These are phyloP conservation scores for Chalciporus piperatus DNA, from an alignment of 768 basidiomycete species.

Conservation along the genomic window DNA sequence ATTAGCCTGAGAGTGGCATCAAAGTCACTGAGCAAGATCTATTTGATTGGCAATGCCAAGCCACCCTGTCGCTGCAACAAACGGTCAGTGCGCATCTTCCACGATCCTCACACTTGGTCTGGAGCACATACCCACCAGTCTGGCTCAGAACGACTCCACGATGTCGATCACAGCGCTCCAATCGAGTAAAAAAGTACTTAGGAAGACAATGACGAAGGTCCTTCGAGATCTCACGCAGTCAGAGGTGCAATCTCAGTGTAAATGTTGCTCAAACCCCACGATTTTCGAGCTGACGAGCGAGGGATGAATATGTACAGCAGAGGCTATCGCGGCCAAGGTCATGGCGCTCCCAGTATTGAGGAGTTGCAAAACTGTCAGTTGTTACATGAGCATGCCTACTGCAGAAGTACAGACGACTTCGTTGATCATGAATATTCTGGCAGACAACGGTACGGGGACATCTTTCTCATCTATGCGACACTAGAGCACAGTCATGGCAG, in stretches of 20 bases:
- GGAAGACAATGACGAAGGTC: constrained; percentile 45
- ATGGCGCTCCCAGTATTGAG: constrained; percentile 51
- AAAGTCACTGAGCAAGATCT: neutral
- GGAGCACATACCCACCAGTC: neutral
- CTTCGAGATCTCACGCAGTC: constrained; percentile 44
- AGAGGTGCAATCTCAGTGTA: constrained; percentile 62
- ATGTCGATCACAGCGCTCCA: constrained; percentile 31
- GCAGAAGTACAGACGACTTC: constrained; percentile 62
- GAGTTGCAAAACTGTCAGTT: constrained; percentile 52
- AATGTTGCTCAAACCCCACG: neutral
- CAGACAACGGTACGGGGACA: constrained; percentile 42
- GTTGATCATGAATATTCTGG: constrained; percentile 52
- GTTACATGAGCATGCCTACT: constrained; percentile 78
- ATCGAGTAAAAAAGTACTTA: constrained; percentile 51
- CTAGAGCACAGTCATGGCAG: constrained; percentile 32
- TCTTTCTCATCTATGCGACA: neutral
- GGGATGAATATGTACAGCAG: constrained; percentile 16
- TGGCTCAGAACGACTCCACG: neutral
- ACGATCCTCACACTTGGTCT: neutral
- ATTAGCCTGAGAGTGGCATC: neutral
- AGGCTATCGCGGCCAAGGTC: constrained; percentile 44
- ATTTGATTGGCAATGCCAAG: constrained; percentile 8
- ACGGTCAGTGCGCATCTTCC: neutral
- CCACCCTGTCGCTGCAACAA: constrained; percentile 9
- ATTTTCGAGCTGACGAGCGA: constrained; percentile 2